These are phyloP conservation scores for Wallacemonas sp. DNA, from an alignment of 208 protist genomes.

Conservation along the genomic window DNA sequence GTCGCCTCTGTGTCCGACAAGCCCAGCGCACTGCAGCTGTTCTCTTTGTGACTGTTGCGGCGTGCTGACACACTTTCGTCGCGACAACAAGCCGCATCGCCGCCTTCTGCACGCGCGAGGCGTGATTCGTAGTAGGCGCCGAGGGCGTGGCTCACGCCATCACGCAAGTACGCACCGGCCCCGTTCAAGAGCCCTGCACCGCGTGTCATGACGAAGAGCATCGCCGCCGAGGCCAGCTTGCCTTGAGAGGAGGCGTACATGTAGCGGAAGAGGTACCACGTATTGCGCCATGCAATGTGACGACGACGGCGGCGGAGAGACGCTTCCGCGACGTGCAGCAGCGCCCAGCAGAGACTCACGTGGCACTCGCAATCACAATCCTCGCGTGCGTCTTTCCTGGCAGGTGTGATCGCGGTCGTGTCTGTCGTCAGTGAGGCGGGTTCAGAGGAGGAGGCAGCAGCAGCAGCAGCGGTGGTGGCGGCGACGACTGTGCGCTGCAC, in stretches of 20 bases:
- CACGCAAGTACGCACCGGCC: constrained; percentile 33
- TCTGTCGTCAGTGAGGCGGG: too few relatives aligned
- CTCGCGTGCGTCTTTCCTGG: too few relatives aligned
- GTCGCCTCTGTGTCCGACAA: not conserved
- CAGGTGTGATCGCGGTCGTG: too few relatives aligned
- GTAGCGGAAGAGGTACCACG: constrained; percentile 55
- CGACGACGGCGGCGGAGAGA: constrained; percentile 31
- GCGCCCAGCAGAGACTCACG: constrained; percentile 37
- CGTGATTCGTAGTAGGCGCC: constrained; percentile 27
- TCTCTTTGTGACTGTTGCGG: too few relatives aligned
- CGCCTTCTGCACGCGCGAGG: too few relatives aligned
- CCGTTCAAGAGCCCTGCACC: constrained; percentile 40
- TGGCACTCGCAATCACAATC: not conserved
- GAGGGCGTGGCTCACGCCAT: constrained; percentile 31
- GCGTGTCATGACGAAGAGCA: constrained; percentile 47
- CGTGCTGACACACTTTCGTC: not conserved
- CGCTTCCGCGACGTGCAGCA: constrained; percentile 29
- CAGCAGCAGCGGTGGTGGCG: too few relatives aligned
- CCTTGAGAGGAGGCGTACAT: constrained; percentile 44
- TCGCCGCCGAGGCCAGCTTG: constrained; percentile 33
- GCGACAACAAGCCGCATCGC: not conserved
- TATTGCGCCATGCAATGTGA: constrained; percentile 29
- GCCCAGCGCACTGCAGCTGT: too few relatives aligned
- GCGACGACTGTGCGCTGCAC: too few relatives aligned
- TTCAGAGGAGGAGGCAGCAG: too few relatives aligned